A percentile compares a stretch with the other conserved stretches of the same genome.
Conservation (phyloP, 345 rosid genomes). For the Nephelium lappaceum region DNA sequence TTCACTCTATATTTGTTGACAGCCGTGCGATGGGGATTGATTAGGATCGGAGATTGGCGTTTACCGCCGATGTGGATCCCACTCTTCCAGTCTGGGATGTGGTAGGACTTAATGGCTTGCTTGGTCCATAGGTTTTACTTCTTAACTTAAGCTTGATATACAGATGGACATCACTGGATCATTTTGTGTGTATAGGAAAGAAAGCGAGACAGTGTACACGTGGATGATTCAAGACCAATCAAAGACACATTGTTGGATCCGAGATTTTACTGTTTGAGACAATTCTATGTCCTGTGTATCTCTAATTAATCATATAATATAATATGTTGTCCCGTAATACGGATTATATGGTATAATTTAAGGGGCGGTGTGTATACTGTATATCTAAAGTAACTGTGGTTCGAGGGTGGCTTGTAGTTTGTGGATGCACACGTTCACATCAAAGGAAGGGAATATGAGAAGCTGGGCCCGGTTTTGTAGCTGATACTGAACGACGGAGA, state of each 20-base stretch:
- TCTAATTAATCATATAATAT: no score
- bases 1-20: conserved; percentile 18
- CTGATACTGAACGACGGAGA: background rate
- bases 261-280: background rate
- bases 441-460: background rate
- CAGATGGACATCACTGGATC: background rate
- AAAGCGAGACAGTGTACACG: background rate
- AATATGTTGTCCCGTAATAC: no score
- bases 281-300: no score
- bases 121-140: background rate
- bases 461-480: background rate
- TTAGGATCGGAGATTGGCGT: conserved; percentile 17
- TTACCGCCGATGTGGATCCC: conserved; percentile 12
- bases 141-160: background rate
- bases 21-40: conserved; percentile 43
- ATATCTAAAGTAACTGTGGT: no score
- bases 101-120: background rate
- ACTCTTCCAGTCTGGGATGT: background rate
- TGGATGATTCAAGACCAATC: background rate
- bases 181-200: background rate
- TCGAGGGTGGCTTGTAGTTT: no score
- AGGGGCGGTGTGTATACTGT: no score
- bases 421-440: no score
- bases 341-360: no score
- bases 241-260: background rate